Conservation (phyloP, 1,284 basidiomycete genomes). For the Cryptococcus neoformans region DNA sequence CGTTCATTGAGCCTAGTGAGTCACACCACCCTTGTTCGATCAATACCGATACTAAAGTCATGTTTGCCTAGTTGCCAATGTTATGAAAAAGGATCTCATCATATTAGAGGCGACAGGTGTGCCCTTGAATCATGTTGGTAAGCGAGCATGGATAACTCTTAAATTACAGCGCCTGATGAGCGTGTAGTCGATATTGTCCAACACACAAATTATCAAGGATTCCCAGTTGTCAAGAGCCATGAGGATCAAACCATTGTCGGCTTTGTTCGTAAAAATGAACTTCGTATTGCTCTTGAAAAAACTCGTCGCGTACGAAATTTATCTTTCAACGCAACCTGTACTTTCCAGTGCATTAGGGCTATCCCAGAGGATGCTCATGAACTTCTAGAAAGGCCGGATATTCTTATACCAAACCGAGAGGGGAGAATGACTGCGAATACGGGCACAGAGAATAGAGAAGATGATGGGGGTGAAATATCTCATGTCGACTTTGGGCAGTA, state of each 20-base stretch:
- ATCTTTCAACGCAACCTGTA: constrained; percentile 64
- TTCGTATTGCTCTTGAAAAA: constrained; percentile 81
- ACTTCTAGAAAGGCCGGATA: constrained; percentile 21
- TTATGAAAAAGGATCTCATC: constrained; percentile 79
- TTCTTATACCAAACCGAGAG: constrained; percentile 25
- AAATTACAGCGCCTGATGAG: background rate
- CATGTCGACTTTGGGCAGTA: constrained; percentile 77
- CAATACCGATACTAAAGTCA: constrained; percentile 8
- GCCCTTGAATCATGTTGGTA: constrained; percentile 53
- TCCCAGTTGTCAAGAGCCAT: constrained; percentile 70
- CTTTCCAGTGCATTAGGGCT: constrained; percentile 55
- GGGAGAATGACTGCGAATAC: constrained; percentile 5
- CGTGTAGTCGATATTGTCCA: constrained; percentile 63
- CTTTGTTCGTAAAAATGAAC: constrained; percentile 81
- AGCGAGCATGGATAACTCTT: constrained; percentile 44
- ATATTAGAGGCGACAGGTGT: constrained; percentile 73
- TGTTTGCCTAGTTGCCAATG: constrained; percentile 64
- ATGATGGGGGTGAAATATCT: constrained; percentile 37
- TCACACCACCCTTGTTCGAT: background rate
- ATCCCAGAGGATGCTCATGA: constrained; percentile 26
- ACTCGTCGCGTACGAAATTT: constrained; percentile 63
- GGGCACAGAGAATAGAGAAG: constrained; percentile 1
- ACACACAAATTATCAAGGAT: constrained; percentile 77
- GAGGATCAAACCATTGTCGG: constrained; percentile 66
- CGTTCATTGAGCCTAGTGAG: constrained; percentile 81